Evolutionary conservation across 2,329 filamentous ascomycete species (phyloP).

Genomic region (Venturia nashicola): DNA sequence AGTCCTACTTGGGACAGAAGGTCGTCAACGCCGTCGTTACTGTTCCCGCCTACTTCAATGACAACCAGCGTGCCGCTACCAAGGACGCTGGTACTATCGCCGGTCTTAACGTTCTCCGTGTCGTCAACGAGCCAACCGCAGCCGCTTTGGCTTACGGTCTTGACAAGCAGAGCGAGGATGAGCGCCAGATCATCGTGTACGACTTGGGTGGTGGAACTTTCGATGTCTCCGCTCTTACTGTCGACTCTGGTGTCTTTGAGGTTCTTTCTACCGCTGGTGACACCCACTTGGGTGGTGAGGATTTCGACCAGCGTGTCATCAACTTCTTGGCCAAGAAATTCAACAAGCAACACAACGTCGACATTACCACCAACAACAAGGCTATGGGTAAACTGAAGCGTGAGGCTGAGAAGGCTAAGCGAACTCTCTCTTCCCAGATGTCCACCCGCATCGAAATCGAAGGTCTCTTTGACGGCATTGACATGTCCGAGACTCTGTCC

Average conservation of each 20-base stretch:
- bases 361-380: constrained; percentile 90
- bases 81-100: constrained; percentile 98
- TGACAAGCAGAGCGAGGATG: constrained; percentile 82
- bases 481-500: constrained; percentile 96
- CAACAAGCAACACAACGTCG: constrained; percentile 95
- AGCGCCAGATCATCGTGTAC: constrained; percentile 98
- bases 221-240: constrained; percentile 98
- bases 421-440: constrained; percentile 58
- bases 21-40: constrained; percentile 84
- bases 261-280: constrained; percentile 98
- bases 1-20: constrained; percentile 69
- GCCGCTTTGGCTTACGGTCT: constrained; percentile 98
- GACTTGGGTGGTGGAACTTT: constrained; percentile 99
- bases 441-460: constrained; percentile 40
- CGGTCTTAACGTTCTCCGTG: constrained; percentile 96
- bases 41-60: constrained; percentile 99
- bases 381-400: constrained; percentile 99
- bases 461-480: constrained; percentile 89
- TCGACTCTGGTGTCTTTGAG: constrained; percentile 98
- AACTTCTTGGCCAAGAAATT: constrained; percentile 92
- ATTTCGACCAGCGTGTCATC: constrained; percentile 97
- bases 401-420: constrained; percentile 99
- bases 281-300: constrained; percentile 88
- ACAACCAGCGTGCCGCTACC: constrained; percentile 98
- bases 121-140: constrained; percentile 99